Evolutionary conservation across 768 basidiomycete species (phyloP).

Genomic region (Lepiota venenata): DNA sequence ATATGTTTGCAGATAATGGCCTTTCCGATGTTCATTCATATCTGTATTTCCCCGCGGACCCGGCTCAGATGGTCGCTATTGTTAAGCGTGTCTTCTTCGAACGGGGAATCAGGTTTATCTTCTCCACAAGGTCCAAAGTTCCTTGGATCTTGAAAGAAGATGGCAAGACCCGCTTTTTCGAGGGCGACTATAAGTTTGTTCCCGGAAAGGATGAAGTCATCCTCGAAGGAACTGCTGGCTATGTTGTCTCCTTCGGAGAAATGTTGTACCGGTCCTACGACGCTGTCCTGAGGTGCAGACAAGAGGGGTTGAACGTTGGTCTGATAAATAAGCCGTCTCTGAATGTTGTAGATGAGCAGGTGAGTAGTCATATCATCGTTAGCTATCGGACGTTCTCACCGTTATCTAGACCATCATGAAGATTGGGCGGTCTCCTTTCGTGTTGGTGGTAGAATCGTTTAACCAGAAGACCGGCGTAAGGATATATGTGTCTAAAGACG

Average conservation of each 20-base stretch:
- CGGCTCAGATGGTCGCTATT: constrained; percentile 75
- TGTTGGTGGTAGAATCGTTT: constrained; percentile 81
- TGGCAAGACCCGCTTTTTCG: constrained; percentile 63
- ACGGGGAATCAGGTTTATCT: constrained; percentile 78
- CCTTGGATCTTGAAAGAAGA: constrained; percentile 82
- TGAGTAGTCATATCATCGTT: constrained; percentile 20
- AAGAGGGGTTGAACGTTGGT: constrained; percentile 76
- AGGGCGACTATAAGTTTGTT: constrained; percentile 68
- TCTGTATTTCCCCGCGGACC: constrained; percentile 88
- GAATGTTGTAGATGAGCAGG: constrained; percentile 82
- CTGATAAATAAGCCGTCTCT: constrained; percentile 84
- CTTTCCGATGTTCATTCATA: constrained; percentile 75
- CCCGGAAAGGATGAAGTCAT: constrained; percentile 87
- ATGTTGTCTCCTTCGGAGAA: constrained; percentile 84
- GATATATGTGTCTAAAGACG: neutral
- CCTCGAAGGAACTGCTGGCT: constrained; percentile 72
- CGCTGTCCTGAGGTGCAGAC: constrained; percentile 70
- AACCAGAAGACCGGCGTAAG: constrained; percentile 86
- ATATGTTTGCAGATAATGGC: constrained; percentile 86
- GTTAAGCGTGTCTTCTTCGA: constrained; percentile 81
- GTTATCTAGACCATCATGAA: constrained; percentile 53
- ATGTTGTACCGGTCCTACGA: constrained; percentile 84
- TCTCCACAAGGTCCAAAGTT: constrained; percentile 88
- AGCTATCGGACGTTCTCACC: neutral
- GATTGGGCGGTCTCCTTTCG: constrained; percentile 72